Conservation (phyloP, 176 grass and related monocot genomes). For the Otatea glauca region DNA sequence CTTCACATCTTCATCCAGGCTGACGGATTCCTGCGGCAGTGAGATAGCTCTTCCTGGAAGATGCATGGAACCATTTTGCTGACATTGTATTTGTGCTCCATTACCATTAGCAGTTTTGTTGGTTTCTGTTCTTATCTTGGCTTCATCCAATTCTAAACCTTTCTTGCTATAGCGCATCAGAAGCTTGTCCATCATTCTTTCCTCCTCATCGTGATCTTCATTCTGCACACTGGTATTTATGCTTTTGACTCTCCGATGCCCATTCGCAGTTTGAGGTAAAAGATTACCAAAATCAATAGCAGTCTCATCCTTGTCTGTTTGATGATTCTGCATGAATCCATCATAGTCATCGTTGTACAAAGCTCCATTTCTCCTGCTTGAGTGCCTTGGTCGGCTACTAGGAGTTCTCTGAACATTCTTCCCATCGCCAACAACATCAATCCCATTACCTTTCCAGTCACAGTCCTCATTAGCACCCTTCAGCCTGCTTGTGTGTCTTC, state of each 20-base stretch:
- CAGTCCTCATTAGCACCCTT: conserved; percentile 33
- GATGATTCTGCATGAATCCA: conserved; percentile 21
- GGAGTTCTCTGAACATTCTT: conserved; percentile 42
- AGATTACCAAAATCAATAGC: conserved; percentile 73
- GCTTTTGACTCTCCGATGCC: conserved; percentile 40
- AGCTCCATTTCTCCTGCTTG: conserved; percentile 47
- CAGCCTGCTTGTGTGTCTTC: conserved; percentile 47
- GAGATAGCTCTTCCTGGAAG: conserved; percentile 52
- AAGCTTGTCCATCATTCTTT: conserved; percentile 83
- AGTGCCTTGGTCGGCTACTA: conserved; percentile 38
- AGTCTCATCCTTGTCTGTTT: conserved; percentile 50
- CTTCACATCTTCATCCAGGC: conserved; percentile 5
- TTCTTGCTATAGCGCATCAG: conserved; percentile 76
- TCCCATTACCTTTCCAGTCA: conserved; percentile 18
- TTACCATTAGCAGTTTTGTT: conserved; percentile 19
- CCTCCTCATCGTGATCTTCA: conserved; percentile 58
- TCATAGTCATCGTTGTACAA: conserved; percentile 40
- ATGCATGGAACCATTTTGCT: conserved; percentile 16
- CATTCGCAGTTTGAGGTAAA: conserved; percentile 33
- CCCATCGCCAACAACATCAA: conserved; percentile 33
- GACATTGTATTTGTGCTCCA: neutral
- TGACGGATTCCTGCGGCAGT: conserved; percentile 20
- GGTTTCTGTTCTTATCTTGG: neutral
- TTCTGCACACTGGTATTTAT: neutral
- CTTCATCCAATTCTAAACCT: conserved; percentile 37